Evolutionary conservation across 2,329 filamentous ascomycete species (phyloP).

Genomic region (Fusarium temperatum): DNA sequence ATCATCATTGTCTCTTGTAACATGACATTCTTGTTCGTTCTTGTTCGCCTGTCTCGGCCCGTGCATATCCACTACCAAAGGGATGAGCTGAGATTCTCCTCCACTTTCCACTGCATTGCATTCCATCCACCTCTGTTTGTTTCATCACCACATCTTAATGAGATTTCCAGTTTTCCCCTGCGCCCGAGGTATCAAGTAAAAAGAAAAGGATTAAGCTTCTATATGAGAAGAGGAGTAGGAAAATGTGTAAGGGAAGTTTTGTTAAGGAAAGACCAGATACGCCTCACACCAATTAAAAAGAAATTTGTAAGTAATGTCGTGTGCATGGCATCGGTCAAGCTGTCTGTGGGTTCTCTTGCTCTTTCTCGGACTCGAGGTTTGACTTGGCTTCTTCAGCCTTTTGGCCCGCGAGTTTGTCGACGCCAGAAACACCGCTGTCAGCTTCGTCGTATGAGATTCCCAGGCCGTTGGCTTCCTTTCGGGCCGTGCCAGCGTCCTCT

Average conservation of each 20-base stretch:
- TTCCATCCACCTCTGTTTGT: neutral
- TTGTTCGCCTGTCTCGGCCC: neutral
- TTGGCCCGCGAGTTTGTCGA: slow-evolving; percentile 51
- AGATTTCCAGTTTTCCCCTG: slow-evolving; percentile 16
- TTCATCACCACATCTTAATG: slow-evolving; percentile 19
- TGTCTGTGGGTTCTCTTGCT: slow-evolving; percentile 37
- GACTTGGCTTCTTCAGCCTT: slow-evolving; percentile 47
- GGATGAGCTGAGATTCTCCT: slow-evolving; percentile 5
- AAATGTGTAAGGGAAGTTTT: slow-evolving; percentile 13
- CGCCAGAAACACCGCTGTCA: slow-evolving; percentile 54
- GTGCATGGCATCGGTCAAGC: slow-evolving; percentile 30
- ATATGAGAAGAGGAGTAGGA: slow-evolving; percentile 22
- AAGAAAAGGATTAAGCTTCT: slow-evolving; percentile 25
- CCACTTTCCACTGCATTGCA: neutral
- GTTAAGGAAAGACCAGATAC: slow-evolving; percentile 27
- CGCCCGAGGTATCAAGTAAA: slow-evolving; percentile 35
- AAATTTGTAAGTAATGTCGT: neutral
- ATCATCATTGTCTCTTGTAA: slow-evolving; percentile 37
- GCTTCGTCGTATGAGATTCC: slow-evolving; percentile 54
- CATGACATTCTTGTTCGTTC: slow-evolving; percentile 37
- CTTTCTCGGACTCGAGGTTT: slow-evolving; percentile 42
- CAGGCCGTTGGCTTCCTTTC: slow-evolving; percentile 49
- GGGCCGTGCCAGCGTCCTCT: slow-evolving; percentile 39
- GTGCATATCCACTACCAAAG: slow-evolving; percentile 1
- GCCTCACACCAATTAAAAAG: slow-evolving; percentile 15